These are phyloP conservation scores for Aristolochia fimbriata DNA, from an alignment of 164 flowering plant genomes.

Conservation along the genomic window DNA sequence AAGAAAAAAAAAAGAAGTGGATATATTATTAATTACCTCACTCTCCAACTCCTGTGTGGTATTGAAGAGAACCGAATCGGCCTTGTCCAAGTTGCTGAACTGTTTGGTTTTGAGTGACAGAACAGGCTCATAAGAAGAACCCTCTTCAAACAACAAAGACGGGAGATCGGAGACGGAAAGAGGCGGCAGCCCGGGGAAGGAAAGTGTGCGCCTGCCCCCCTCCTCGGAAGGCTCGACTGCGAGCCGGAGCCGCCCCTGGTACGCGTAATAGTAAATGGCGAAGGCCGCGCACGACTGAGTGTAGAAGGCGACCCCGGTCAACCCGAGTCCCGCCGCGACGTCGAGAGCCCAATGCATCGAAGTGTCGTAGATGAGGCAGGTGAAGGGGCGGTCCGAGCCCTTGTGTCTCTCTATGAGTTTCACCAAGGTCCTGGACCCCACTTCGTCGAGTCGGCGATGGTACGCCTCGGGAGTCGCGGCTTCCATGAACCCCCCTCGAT, in stretches of 20 bases:
- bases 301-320: constrained; percentile 33
- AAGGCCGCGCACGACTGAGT: constrained; percentile 34
- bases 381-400: constrained; percentile 7
- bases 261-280: constrained; percentile 16
- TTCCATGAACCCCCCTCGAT: constrained; percentile 12
- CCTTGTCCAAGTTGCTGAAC: constrained; percentile 28
- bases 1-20: background rate
- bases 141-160: constrained; percentile 5
- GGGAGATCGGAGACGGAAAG: constrained; percentile 14
- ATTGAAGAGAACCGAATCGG: constrained; percentile 32
- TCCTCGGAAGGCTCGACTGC: constrained; percentile 10
- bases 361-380: constrained; percentile 34
- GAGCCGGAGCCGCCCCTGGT: constrained; percentile 3
- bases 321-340: constrained; percentile 16
- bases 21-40: constrained; percentile 18
- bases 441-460: constrained; percentile 3
- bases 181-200: constrained; percentile 12
- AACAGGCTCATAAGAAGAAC: constrained; percentile 1
- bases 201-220: background rate
- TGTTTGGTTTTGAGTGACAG: constrained; percentile 10
- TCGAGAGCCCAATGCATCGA: constrained; percentile 32
- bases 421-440: constrained; percentile 12
- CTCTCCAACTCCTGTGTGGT: constrained; percentile 28
- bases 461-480: constrained; percentile 13
- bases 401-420: constrained; percentile 16